Conservation (phyloP, 106 monocot genomes). For the Dendrobium nobile region DNA sequence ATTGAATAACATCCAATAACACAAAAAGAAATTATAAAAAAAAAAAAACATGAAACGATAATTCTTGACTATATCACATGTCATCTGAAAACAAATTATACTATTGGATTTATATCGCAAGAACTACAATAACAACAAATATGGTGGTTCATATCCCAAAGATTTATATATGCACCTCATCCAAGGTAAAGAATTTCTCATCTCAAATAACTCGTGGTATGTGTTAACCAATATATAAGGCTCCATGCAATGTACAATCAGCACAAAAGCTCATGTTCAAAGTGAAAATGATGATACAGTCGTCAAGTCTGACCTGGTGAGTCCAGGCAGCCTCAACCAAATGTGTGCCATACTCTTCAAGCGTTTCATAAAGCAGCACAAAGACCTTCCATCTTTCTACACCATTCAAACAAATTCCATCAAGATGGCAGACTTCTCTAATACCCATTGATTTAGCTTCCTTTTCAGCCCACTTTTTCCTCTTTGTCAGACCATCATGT, state of each 20-base stretch:
- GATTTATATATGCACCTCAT: background rate
- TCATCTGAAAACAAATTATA: background rate
- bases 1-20: too few relatives aligned
- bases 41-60: too few relatives aligned
- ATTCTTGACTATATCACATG: background rate
- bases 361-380: slow-evolving; percentile 83
- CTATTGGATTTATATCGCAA: background rate
- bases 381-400: slow-evolving; percentile 72
- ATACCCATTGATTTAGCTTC: slow-evolving; percentile 83
- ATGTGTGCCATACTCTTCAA: slow-evolving; percentile 95
- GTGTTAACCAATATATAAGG: background rate
- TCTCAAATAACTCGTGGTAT: background rate
- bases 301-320: slow-evolving; percentile 50
- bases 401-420: slow-evolving; percentile 25
- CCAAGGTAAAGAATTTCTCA: background rate
- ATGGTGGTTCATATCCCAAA: background rate
- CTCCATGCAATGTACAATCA: background rate
- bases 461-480: slow-evolving; percentile 64
- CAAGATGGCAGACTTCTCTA: slow-evolving; percentile 33
- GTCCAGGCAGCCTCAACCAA: slow-evolving; percentile 96
- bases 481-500: slow-evolving; percentile 40
- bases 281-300: background rate
- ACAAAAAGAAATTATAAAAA: too few relatives aligned
- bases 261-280: background rate
- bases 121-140: background rate